A percentile compares a stretch with the other conserved stretches of the same genome.
These are phyloP conservation scores for Cyberlindnera americana DNA, from an alignment of 805 yeast species.

Conservation along the genomic window DNA sequence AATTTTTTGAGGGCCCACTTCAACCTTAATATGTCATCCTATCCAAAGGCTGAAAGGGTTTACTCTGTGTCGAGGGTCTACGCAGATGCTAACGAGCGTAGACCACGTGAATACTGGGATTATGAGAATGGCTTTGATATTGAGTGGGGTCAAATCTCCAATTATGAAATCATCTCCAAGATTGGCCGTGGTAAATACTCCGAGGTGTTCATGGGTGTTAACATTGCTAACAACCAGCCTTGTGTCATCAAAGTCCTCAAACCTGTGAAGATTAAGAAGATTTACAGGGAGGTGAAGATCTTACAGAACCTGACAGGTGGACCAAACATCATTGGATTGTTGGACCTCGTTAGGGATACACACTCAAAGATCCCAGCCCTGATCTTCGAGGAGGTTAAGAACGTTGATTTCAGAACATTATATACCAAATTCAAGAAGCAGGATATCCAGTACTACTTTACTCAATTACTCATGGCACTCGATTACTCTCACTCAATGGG, in stretches of 20 bases:
- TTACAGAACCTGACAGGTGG: slow-evolving; percentile 82
- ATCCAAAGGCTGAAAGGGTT: slow-evolving; percentile 28
- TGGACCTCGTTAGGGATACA: slow-evolving; percentile 80
- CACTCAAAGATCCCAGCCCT: slow-evolving; percentile 81
- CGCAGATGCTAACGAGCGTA: slow-evolving; percentile 64
- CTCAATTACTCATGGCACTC: slow-evolving; percentile 74
- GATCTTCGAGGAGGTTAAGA: slow-evolving; percentile 79
- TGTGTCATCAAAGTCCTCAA: slow-evolving; percentile 88
- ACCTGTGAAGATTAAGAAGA: slow-evolving; percentile 90
- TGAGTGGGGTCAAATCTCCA: slow-evolving; percentile 56
- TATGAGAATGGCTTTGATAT: slow-evolving; percentile 61
- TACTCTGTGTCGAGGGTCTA: slow-evolving; percentile 60
- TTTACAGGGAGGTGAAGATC: slow-evolving; percentile 84
- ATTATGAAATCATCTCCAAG: slow-evolving; percentile 76
- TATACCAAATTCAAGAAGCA: slow-evolving; percentile 72
- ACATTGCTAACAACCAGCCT: slow-evolving; percentile 54
- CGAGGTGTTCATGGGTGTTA: slow-evolving; percentile 88
- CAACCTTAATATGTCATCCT: slow-evolving; percentile 20
- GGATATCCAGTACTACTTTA: slow-evolving; percentile 82
- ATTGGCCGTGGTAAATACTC: slow-evolving; percentile 93
- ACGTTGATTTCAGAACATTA: slow-evolving; percentile 75
- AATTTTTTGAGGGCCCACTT: no score
- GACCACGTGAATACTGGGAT: slow-evolving; percentile 81
- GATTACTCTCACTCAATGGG: slow-evolving; percentile 94
- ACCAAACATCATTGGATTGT: slow-evolving; percentile 71